Conservation (phyloP, 2,329 filamentous ascomycete species). For the Truncatella angustata region DNA sequence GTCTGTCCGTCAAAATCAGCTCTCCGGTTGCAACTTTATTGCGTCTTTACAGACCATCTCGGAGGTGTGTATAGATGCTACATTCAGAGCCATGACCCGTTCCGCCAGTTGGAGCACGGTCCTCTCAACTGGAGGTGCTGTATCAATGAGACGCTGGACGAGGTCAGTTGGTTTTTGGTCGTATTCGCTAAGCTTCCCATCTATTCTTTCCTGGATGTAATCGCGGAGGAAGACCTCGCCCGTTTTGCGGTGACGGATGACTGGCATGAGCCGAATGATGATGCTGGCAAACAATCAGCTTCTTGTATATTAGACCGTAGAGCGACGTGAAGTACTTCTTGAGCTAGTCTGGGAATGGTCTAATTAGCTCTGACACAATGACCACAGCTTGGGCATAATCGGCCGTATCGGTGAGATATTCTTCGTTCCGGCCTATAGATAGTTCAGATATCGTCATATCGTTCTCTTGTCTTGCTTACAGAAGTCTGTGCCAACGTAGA, state of each 20-base stretch:
- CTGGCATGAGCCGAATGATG: constrained; percentile 8
- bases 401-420: constrained; percentile 6
- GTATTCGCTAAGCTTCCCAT: constrained; percentile 5
- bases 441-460: too few species aligned
- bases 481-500: constrained; percentile 11
- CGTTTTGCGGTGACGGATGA: constrained; percentile 6
- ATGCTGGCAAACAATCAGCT: background rate
- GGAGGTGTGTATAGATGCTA: constrained; percentile 11
- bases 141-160: constrained; percentile 11
- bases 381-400: constrained; percentile 11
- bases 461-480: too few species aligned
- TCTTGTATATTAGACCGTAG: background rate
- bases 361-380: constrained; percentile 10
- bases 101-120: constrained; percentile 10
- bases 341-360: constrained; percentile 8
- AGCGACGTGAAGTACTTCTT: constrained; percentile 2
- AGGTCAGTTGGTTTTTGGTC: constrained; percentile 9
- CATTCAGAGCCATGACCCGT: constrained; percentile 11
- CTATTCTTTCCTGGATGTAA: constrained; percentile 9
- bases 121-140: constrained; percentile 10
- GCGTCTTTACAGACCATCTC: constrained; percentile 5
- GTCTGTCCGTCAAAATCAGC: background rate
- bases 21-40: background rate
- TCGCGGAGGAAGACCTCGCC: background rate
- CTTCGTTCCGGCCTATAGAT: constrained; percentile 12